Base-by-base conservation (phyloP, 1,284 basidiomycete genomes). In the Wallemia hederae region DNA sequence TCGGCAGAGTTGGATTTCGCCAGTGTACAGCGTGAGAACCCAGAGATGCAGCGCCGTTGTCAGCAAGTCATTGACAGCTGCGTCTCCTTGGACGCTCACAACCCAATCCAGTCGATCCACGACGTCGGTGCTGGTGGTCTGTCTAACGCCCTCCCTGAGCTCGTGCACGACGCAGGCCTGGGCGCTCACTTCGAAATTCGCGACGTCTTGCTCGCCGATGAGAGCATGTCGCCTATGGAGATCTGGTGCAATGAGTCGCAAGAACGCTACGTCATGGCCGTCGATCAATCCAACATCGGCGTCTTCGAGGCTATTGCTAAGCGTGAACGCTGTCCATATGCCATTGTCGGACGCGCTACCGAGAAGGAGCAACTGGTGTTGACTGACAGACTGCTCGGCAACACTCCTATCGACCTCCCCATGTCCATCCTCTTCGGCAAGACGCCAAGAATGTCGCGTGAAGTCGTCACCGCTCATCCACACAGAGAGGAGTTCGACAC, bases 201-300 rank as follows among this genome's bases (percentile, higher is more conserved):
- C 22, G 85, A 97, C 66, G 81, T 98, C 7, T 78, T 87, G 26
- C 80, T 96, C 57, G 92, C 89, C 34, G 94, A 98, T 70, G 77
- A 79, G 28, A 82, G 83, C 58, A 89, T 99, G 87, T 91, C 86
- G 9, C 94, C 92, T 0, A 96, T 98, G 90, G 92, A 97, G 74
- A 97, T 98, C 63, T 99, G 92, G 92, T 98, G 94, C 72, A 99
- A 99, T 72, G 94, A 99, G 73, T 86, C 82, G 65, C 92, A 99
- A 74, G 92, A 99, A 69, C 82, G 94, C 56, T 98, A 98, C 69
- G 94, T 98, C 29, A 77, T 98, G 28, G 94, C 89, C 19, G 78
- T 94, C 63, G 77, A 77, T 0, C 77, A 79, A 1, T 67, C 70
- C 14, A 55, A 64, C 60, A 67, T 75, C 26, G 65, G 67, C 2